These are phyloP conservation scores for Rosa rugosa DNA, from an alignment of 306 rosid genomes.

Conservation along the genomic window DNA sequence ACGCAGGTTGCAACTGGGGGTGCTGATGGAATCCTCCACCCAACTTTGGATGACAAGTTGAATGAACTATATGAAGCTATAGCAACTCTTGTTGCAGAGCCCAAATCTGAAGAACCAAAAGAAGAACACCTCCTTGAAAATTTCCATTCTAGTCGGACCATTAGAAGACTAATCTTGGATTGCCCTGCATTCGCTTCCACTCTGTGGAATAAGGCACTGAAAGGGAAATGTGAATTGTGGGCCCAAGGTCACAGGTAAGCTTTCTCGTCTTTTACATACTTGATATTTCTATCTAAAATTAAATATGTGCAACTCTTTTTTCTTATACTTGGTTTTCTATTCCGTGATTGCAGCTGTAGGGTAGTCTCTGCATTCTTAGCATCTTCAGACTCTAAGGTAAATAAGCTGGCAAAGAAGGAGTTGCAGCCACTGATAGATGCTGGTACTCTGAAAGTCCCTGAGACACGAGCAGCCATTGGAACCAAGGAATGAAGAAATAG, in stretches of 20 bases:
- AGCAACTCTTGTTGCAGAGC: slow-evolving; percentile 63
- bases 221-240: slow-evolving; percentile 80
- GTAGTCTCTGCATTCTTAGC: slow-evolving; percentile 76
- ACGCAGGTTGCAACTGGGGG: slow-evolving; percentile 78
- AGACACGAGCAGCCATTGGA: background rate
- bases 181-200: slow-evolving; percentile 77
- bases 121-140: slow-evolving; percentile 85
- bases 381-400: slow-evolving; percentile 58
- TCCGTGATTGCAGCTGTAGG: slow-evolving; percentile 64
- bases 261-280: background rate
- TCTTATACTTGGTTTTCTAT: slow-evolving; percentile 1
- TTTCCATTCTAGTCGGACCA: slow-evolving; percentile 82
- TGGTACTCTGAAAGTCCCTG: slow-evolving; percentile 53
- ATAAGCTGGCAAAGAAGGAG: slow-evolving; percentile 53
- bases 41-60: slow-evolving; percentile 66
- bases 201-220: slow-evolving; percentile 72
- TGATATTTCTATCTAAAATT: background rate
- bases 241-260: slow-evolving; percentile 77
- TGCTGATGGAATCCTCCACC: slow-evolving; percentile 69
- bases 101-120: slow-evolving; percentile 59
- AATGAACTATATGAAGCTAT: slow-evolving; percentile 59
- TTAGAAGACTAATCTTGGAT: slow-evolving; percentile 79
- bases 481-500: background rate
- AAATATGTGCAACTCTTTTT: slow-evolving; percentile 14
- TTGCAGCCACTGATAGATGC: slow-evolving; percentile 65